Percentiles rank a stretch among this genome's conserved stretches.
Evolutionary conservation across 306 rosid genomes (phyloP).

Genomic region (Vigna trinervia): DNA sequence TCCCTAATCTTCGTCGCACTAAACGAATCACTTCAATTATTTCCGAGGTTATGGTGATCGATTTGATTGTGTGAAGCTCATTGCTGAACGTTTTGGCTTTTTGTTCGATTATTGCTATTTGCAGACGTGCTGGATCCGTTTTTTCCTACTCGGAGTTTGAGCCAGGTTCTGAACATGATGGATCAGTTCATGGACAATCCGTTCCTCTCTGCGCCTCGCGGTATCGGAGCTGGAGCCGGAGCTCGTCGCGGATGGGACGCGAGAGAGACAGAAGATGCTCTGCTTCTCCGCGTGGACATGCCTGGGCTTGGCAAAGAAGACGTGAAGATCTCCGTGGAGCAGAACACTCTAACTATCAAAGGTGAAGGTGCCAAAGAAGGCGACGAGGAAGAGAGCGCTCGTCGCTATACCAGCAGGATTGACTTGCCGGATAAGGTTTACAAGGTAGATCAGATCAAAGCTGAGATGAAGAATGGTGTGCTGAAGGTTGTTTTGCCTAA

Average conservation of each 20-base stretch:
- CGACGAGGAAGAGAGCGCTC: conserved; percentile 45
- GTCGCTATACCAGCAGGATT: conserved; percentile 62
- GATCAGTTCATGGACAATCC: conserved; percentile 80
- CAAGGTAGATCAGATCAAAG: conserved; percentile 64
- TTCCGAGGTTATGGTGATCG: background rate
- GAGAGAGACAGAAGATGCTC: conserved; percentile 59
- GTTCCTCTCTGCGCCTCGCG: conserved; percentile 52
- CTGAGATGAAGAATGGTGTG: conserved; percentile 89
- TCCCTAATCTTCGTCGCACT: background rate
- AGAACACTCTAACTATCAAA: conserved; percentile 65
- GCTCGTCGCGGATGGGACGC: conserved; percentile 74
- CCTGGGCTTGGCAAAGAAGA: conserved; percentile 74
- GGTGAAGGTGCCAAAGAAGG: conserved; percentile 63
- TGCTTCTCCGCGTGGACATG: conserved; percentile 74
- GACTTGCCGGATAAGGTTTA: conserved; percentile 64
- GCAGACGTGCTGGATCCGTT: conserved; percentile 80
- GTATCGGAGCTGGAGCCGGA: conserved; percentile 60
- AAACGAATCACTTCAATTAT: background rate
- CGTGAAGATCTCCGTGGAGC: conserved; percentile 73
- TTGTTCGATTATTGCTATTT: too few relatives aligned
- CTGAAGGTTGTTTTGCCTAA: conserved; percentile 66
- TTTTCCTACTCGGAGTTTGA: conserved; percentile 66
- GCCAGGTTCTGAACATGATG: conserved; percentile 82
- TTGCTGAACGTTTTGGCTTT: background rate
- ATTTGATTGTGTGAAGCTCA: too few relatives aligned